Percentiles rank a stretch among this genome's conserved stretches.
These are phyloP conservation scores for Xylaria venustula DNA, from an alignment of 495 filamentous ascomycete genomes.

Conservation along the genomic window DNA sequence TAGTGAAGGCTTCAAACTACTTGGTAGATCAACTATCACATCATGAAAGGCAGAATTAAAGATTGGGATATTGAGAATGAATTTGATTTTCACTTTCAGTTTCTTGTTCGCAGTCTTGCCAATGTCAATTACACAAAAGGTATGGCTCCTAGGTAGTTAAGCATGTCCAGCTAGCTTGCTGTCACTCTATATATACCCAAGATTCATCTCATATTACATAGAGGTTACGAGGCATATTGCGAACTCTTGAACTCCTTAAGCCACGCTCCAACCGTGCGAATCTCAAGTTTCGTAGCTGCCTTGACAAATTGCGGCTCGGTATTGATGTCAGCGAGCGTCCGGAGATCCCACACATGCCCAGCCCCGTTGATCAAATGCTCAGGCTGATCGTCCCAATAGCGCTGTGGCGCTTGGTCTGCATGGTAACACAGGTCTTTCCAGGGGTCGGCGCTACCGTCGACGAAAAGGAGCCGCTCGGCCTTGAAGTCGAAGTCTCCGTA, in stretches of 20 bases:
- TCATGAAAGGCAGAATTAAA: no score
- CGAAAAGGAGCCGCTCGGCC: conserved; percentile 39
- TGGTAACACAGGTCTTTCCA: conserved; percentile 44
- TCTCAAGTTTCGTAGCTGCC: conserved; percentile 44
- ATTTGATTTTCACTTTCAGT: not conserved
- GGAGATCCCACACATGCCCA: conserved; percentile 46
- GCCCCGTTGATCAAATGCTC: conserved; percentile 40
- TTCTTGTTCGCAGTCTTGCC: no score
- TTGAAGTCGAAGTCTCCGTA: conserved; percentile 39
- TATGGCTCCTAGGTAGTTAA: no score
- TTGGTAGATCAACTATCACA: not conserved
- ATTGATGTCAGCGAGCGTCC: conserved; percentile 34
- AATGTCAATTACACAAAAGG: no score
- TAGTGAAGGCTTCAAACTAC: not conserved
- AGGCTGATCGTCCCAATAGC: conserved; percentile 32
- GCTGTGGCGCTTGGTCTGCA: conserved; percentile 30
- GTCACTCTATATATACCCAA: not conserved
- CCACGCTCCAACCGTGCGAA: conserved; percentile 37
- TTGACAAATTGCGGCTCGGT: conserved; percentile 44
- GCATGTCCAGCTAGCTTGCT: not conserved
- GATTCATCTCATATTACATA: not conserved
- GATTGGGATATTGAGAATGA: not conserved
- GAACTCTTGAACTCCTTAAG: conserved; percentile 22
- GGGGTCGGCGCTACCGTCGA: conserved; percentile 40
- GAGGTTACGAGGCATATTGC: conserved; percentile 6